Base-by-base conservation (phyloP, 306 rosid genomes). In the Vigna nakashimae region DNA sequence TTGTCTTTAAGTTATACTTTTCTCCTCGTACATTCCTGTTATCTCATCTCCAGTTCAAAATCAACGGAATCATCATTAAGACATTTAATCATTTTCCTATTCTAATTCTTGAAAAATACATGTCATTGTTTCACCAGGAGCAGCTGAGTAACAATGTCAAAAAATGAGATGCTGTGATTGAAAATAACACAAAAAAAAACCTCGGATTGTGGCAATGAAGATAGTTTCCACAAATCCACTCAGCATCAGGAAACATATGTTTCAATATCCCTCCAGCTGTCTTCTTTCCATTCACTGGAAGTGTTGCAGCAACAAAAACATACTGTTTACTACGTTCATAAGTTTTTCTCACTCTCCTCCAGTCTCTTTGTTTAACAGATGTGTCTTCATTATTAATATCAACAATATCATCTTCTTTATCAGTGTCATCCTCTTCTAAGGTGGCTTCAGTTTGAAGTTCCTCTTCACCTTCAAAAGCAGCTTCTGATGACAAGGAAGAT, bases 171-270 rank as follows among this genome's bases (percentile, higher is more conserved):
- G 51, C 14, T 26, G 48, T 42, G 14, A 57, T 43, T 59, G 38
- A 73, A 53, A 67, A 67, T 32, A 20, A 63, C 40, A 66, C 28
- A 65, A 48, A 49, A 26, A 26, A 49, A 73, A 77, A 95, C 99
- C 98, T 89, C 79, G 99, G 97, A 74, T 86, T 95, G 90, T 95
- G 98, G 82, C 98, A 75, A 80, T 95, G 99, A 73, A 95, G 98
- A 82, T 88, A 95, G 71, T 90, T 89, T 77, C 99, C 98, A 16
- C 87, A 89, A 84, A 95, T 93, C 99, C 99, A 91, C 43, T 53
- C 70, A 52, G 97, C 93, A 81, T 85, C 91, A 22, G 99, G 91
- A 90, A 92, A 95, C 97, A 92, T 84, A 73, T 91, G 82, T 68
- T 91, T 91, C 85, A 95, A 80, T 64, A 88, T 74, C 49, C 80